Base-by-base conservation (phyloP, 2,329 filamentous ascomycete species). In the Fusarium sp. region DNA sequence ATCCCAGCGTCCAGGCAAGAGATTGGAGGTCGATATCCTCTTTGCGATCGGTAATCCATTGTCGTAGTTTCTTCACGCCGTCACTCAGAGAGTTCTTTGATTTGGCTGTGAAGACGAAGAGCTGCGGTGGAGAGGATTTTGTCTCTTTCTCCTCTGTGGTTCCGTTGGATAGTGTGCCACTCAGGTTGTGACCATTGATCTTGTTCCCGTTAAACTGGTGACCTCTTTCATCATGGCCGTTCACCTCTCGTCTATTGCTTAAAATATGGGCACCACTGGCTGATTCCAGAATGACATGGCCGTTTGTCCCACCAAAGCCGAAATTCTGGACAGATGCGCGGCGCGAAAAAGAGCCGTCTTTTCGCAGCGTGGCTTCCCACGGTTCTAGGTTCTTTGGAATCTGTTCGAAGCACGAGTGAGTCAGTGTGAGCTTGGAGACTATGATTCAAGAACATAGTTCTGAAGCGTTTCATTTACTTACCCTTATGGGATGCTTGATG, bases 221-320 rank as follows among this genome's bases (percentile, higher is more conserved):
- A 29, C 27, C 27, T 7, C 11, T 29, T 29, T 29, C 8, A 29
- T 29, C 27, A 29, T 47, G 27, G 14, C 13, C 4, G 15, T 50
- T 23, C 4, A 14, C 10, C 5, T 33, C 17, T 4, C 46, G 27
- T 14, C 5, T 37, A 31, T 50, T 29, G 27, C 11, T 50, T 25
- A 39, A 4, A 17, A 41, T 33, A n/a, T 35, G 54, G 11, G 49
- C 27, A 6, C 36, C 45, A n/a, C 47, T 59, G 20, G 40, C 11
- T 41, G 63, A 59, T 21, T 67, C 63, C n/a, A 67, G 18, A 18
- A 67, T 67, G 7, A 64, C 60, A 23, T 67, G 63, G n/a, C 40
- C 60, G n/a, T 67, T 67, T 21, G 63, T 60, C 9, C 63, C 63
- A 14, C 63, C 63, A 13, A 60, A 67, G 21, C 63, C 63, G 5